Conservation (phyloP, 106 monocot species). For the Dendrobium officinale region DNA sequence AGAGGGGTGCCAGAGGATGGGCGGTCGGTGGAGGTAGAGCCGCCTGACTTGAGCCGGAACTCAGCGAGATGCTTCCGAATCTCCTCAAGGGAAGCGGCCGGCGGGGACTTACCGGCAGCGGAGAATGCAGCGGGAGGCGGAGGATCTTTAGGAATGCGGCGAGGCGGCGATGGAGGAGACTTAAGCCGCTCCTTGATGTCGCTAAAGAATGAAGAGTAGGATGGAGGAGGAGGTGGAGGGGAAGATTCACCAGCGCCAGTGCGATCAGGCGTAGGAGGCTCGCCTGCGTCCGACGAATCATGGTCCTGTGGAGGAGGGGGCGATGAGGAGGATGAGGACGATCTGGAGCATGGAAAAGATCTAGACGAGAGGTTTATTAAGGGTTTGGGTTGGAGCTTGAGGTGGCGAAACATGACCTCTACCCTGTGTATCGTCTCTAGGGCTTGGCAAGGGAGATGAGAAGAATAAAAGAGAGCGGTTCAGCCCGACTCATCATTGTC, state of each 20-base stretch:
- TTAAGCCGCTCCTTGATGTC: conserved; percentile 68
- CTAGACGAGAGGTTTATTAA: conserved; percentile 4
- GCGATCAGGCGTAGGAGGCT: not conserved
- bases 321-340: conserved; percentile 21
- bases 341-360: not conserved
- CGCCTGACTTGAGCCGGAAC: conserved; percentile 29
- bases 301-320: conserved; percentile 9
- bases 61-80: conserved; percentile 60
- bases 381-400: conserved; percentile 24
- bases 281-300: not conserved
- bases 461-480: too few relatives aligned
- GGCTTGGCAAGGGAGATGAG: not conserved
- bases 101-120: not conserved
- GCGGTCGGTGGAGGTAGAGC: conserved; percentile 1
- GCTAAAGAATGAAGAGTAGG: conserved; percentile 39
- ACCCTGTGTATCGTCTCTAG: not conserved
- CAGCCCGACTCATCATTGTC: too few relatives aligned
- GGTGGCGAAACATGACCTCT: conserved; percentile 13
- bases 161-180: conserved; percentile 30
- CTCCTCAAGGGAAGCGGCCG: conserved; percentile 44
- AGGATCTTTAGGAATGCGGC: conserved; percentile 38
- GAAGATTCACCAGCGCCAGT: not conserved
- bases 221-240: conserved; percentile 12
- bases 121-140: conserved; percentile 22
- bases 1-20: conserved; percentile 16